Conservation (phyloP, 352 stramenopile species). For the Pythium rishiriense region DNA sequence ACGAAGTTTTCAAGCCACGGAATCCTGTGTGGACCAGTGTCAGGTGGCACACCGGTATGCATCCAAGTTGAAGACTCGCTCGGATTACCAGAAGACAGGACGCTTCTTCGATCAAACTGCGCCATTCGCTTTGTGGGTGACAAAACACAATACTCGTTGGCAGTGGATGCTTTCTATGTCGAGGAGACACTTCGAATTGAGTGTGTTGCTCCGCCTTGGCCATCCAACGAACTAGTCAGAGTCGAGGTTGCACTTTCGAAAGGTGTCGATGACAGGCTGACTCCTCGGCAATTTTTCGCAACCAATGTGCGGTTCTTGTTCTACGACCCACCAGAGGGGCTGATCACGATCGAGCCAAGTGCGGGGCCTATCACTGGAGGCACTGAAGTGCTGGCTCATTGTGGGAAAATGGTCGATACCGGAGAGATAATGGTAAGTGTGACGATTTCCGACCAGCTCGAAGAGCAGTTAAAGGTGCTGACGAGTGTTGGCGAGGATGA, state of each 20-base stretch:
- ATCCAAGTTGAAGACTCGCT: constrained; percentile 41
- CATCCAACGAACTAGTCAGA: constrained; percentile 54
- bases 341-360: constrained; percentile 59
- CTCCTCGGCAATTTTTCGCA: constrained; percentile 38
- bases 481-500: constrained; percentile 20
- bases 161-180: constrained; percentile 48
- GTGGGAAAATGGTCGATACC: constrained; percentile 67
- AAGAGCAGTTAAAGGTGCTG: neutral
- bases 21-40: constrained; percentile 57
- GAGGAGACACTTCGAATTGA: constrained; percentile 32
- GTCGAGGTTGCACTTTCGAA: constrained; percentile 38
- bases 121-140: constrained; percentile 51
- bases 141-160: constrained; percentile 18
- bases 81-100: constrained; percentile 43
- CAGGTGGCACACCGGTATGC: constrained; percentile 48
- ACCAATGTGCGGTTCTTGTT: constrained; percentile 65
- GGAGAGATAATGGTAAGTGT: constrained; percentile 69
- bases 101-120: constrained; percentile 35
- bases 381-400: constrained; percentile 54
- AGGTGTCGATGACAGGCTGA: constrained; percentile 6
- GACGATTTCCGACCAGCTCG: constrained; percentile 43
- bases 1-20: constrained; percentile 44
- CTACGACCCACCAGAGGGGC: constrained; percentile 65
- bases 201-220: constrained; percentile 49
- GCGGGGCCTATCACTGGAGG: constrained; percentile 55